Conservation (phyloP, 352 stramenopile species). For the Phytopythium cucurbitacearum region DNA sequence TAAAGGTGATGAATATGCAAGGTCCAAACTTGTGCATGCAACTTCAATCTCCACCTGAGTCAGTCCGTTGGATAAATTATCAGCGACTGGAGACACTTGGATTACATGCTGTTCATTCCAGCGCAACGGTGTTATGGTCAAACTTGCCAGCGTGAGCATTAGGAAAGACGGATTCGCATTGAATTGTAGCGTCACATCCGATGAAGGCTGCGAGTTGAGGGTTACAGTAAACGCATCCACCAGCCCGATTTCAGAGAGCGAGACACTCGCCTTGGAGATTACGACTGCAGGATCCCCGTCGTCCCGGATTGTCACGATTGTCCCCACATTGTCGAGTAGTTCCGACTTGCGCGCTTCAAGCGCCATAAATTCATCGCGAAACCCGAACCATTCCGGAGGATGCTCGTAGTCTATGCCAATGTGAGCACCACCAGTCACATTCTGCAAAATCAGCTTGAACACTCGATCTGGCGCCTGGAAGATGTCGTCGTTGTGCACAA, state of each 20-base stretch:
- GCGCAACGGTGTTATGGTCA: slow-evolving; percentile 41
- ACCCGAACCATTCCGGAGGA: slow-evolving; percentile 44
- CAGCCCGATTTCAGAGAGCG: slow-evolving; percentile 64
- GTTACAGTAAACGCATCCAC: slow-evolving; percentile 37
- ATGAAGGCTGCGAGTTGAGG: slow-evolving; percentile 46
- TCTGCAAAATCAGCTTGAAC: slow-evolving; percentile 55
- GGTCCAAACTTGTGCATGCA: too few relatives aligned
- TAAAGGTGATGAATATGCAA: too few relatives aligned
- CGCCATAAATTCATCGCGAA: slow-evolving; percentile 30
- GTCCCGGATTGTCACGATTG: slow-evolving; percentile 66
- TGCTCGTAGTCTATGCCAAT: slow-evolving; percentile 62
- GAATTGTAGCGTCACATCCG: slow-evolving; percentile 30
- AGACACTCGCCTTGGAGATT: slow-evolving; percentile 60
- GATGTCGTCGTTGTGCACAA: slow-evolving; percentile 53
- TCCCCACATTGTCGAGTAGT: slow-evolving; percentile 53
- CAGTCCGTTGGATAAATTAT: slow-evolving; percentile 26
- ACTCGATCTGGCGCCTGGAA: slow-evolving; percentile 59
- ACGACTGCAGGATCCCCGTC: slow-evolving; percentile 59
- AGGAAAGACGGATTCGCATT: slow-evolving; percentile 9
- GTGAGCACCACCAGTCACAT: slow-evolving; percentile 45
- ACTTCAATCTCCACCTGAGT: too few relatives aligned
- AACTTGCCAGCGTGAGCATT: slow-evolving; percentile 13
- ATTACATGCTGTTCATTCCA: slow-evolving; percentile 35
- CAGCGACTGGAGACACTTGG: slow-evolving; percentile 22
- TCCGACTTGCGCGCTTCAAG: slow-evolving; percentile 29